A percentile compares a stretch with the other conserved stretches of the same genome.
These are phyloP conservation scores for Pezicula carpinea DNA, from an alignment of 2,329 filamentous ascomycete genomes.

Conservation along the genomic window DNA sequence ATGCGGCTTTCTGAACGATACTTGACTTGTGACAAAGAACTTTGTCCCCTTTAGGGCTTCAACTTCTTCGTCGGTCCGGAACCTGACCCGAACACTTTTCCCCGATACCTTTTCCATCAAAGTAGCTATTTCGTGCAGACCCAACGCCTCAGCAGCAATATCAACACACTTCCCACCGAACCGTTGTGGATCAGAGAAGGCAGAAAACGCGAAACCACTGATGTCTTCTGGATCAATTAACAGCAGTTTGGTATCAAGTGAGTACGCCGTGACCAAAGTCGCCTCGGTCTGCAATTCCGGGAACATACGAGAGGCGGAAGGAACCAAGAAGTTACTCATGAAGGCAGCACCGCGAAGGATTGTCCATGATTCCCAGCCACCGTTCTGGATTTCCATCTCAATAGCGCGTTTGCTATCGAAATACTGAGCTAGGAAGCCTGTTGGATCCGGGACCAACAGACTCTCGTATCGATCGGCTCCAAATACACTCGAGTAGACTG, in stretches of 20 bases:
- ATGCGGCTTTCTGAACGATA: conserved; percentile 1
- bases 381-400: neutral
- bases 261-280: neutral
- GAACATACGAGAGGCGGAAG: neutral
- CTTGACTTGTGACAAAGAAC: conserved; percentile 3
- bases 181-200: neutral
- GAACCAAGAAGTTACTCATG: conserved; percentile 2
- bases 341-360: conserved; percentile 3
- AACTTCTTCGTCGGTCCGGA: neutral
- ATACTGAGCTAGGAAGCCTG: neutral
- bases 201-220: conserved; percentile 2
- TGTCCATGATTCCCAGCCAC: conserved; percentile 5
- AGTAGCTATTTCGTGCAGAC: neutral
- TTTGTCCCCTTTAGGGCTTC: neutral
- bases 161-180: neutral
- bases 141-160: conserved; percentile 1
- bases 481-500: neutral
- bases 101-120: conserved; percentile 3
- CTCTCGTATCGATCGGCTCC: neutral
- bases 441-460: neutral
- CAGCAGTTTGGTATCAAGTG: neutral
- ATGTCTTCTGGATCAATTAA: conserved; percentile 3
- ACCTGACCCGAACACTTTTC: neutral
- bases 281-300: neutral
- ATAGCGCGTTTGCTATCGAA: neutral